Percentiles rank a stretch among this genome's conserved stretches.
Evolutionary conservation across 345 rosid genomes (phyloP).

Genomic region (Mercurialis annua): DNA sequence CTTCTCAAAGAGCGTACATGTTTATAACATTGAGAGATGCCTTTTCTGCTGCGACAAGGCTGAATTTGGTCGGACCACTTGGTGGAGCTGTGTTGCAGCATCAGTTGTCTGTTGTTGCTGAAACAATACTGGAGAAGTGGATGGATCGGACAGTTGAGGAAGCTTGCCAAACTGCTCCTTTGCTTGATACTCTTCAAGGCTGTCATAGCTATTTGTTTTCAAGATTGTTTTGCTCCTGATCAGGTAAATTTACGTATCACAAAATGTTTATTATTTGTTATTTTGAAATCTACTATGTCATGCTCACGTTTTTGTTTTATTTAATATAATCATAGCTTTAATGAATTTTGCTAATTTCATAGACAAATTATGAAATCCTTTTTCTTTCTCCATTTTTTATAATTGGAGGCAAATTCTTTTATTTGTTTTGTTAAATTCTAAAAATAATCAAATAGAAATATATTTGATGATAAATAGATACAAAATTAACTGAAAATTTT

Average conservation of each 20-base stretch:
- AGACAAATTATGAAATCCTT: too few relatives aligned
- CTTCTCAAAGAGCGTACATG: conserved; percentile 75
- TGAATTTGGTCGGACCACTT: conserved; percentile 74
- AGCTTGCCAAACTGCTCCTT: conserved; percentile 80
- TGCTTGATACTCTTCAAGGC: conserved; percentile 75
- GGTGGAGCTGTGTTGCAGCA: conserved; percentile 84
- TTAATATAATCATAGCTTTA: too few relatives aligned
- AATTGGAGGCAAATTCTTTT: too few relatives aligned
- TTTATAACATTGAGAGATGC: conserved; percentile 72
- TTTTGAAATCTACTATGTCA: neutral
- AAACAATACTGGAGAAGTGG: conserved; percentile 54
- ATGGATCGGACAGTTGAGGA: conserved; percentile 58
- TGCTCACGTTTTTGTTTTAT: too few relatives aligned
- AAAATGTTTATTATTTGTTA: neutral
- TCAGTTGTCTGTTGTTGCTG: conserved; percentile 56
- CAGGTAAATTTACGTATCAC: neutral
- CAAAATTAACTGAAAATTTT: too few relatives aligned
- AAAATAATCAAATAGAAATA: too few relatives aligned
- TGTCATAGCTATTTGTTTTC: conserved; percentile 82
- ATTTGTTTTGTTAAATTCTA: too few relatives aligned
- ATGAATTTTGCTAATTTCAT: too few relatives aligned
- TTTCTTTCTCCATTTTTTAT: too few relatives aligned
- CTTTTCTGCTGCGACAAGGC: conserved; percentile 80
- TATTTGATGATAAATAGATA: too few relatives aligned
- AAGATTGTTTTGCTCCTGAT: conserved; percentile 74